phyloP scores from a whole-genome alignment of 2,329 filamentous ascomycete genomes.

The Pestalotiopsis sp. region DNA sequence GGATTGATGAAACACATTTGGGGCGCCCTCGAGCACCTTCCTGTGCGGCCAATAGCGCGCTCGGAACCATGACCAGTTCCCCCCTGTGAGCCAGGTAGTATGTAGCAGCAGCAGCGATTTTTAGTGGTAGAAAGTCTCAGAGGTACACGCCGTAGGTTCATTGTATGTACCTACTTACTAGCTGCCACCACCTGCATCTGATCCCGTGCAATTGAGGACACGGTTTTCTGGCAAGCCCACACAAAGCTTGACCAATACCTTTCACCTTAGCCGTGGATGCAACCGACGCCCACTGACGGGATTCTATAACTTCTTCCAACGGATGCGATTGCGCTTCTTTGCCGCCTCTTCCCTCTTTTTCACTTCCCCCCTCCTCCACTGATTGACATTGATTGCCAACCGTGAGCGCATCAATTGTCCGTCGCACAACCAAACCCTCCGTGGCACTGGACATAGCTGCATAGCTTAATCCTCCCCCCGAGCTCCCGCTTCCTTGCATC shows the following conservation, averaged over 20 bases:
- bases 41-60: constrained; percentile 6
- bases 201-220: constrained; percentile 33
- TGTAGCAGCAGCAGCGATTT: too few relatives aligned
- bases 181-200: background rate
- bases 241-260: background rate
- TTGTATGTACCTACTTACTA: background rate
- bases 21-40: constrained; percentile 11
- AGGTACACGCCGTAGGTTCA: background rate
- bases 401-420: background rate
- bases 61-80: background rate
- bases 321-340: constrained; percentile 1
- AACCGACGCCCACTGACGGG: background rate
- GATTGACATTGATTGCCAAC: background rate
- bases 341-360: background rate
- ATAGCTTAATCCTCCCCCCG: background rate
- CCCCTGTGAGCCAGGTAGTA: too few relatives aligned
- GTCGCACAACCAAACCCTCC: background rate
- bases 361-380: background rate
- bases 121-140: too few relatives aligned
- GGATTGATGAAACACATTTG: background rate
- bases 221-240: constrained; percentile 30
- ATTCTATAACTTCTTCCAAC: background rate
- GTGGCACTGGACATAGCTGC: background rate
- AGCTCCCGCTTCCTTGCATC: background rate
- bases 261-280: background rate